Evolutionary conservation across 192 early-diverging fungal genomes (phyloP).

Genomic region (Coemansia aciculifera): DNA sequence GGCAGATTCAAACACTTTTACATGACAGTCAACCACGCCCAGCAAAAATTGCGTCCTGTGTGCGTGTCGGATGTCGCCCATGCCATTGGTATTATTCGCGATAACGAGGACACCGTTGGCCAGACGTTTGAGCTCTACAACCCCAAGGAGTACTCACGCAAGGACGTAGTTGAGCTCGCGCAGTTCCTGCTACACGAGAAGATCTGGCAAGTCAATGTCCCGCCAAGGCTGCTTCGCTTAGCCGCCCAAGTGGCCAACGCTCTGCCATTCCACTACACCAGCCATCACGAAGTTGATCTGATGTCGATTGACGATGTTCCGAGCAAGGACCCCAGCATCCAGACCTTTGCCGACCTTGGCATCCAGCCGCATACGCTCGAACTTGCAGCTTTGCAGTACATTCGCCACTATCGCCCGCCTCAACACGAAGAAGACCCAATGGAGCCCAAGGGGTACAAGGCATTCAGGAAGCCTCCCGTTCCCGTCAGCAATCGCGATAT

Average conservation of each 20-base stretch:
- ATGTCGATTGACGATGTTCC: constrained; percentile 74
- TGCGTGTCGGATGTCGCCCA: constrained; percentile 84
- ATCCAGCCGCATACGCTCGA: constrained; percentile 82
- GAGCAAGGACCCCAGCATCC: constrained; percentile 59
- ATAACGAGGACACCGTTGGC: constrained; percentile 72
- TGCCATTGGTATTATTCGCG: constrained; percentile 74
- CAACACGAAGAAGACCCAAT: constrained; percentile 56
- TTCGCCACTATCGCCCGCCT: constrained; percentile 77
- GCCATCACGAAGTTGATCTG: constrained; percentile 85
- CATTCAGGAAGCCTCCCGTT: constrained; percentile 46
- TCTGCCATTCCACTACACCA: constrained; percentile 73
- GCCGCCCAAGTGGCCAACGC: constrained; percentile 64
- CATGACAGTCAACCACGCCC: constrained; percentile 39
- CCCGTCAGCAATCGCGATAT: constrained; percentile 50
- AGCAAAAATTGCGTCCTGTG: constrained; percentile 51
- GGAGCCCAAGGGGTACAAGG: constrained; percentile 54
- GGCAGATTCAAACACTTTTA: constrained; percentile 59
- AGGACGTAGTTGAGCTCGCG: constrained; percentile 72
- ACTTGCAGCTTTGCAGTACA: constrained; percentile 77
- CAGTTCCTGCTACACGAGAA: constrained; percentile 61
- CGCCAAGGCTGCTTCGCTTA: constrained; percentile 69
- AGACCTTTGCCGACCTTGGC: constrained; percentile 84
- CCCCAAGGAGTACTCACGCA: constrained; percentile 71
- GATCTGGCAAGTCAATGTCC: constrained; percentile 70
- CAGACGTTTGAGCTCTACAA: constrained; percentile 91